Evolutionary conservation across 257 asterid genomes (phyloP).

Genomic region (Nicotiana attenuata): DNA sequence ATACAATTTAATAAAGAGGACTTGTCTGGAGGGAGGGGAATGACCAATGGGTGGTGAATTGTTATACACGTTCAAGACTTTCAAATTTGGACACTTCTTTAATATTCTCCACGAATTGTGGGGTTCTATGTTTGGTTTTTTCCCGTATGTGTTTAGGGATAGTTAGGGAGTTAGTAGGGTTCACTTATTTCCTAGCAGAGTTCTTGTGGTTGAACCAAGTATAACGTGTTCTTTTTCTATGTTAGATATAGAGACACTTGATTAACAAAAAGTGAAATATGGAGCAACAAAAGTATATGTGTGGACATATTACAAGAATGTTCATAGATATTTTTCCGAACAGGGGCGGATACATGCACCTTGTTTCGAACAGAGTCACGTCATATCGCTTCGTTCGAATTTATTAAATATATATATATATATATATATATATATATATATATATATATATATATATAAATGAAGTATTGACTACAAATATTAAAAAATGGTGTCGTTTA

Average conservation of each 20-base stretch:
- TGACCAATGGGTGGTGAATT: slow-evolving; percentile 4
- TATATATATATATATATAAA: no score
- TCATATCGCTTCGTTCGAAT: no score
- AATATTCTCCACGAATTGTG: background rate
- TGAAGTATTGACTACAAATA: no score
- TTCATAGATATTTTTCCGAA: background rate
- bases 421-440: no score
- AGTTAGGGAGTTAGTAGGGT: background rate
- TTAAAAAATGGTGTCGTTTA: no score
- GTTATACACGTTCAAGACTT: background rate
- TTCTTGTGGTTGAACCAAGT: slow-evolving; percentile 5
- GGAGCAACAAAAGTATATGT: background rate
- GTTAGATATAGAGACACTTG: background rate
- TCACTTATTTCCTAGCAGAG: background rate
- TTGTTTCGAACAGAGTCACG: no score
- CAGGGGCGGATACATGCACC: no score
- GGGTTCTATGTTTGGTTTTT: background rate
- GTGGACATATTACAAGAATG: background rate
- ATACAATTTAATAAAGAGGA: background rate
- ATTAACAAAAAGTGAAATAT: background rate
- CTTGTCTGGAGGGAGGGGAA: background rate
- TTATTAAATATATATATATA: no score
- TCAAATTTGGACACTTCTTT: background rate
- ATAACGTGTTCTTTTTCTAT: background rate
- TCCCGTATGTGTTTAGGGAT: background rate